phyloP scores from a whole-genome alignment of 139 green algal genomes.

The Deuterostichococcus epilithicus region DNA sequence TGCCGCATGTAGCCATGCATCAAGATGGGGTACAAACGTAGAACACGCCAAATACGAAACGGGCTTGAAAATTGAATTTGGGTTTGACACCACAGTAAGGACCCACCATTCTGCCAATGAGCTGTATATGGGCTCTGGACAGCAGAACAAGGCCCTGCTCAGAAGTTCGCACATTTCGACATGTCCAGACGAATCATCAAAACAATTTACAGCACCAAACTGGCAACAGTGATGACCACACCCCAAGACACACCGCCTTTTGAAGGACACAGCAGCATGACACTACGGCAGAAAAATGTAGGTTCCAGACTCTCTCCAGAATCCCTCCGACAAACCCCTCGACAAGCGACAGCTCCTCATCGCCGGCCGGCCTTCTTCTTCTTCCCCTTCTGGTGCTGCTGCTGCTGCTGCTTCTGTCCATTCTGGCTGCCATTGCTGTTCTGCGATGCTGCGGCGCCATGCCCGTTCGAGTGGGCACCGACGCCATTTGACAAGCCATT shows the following conservation, averaged over 20 bases:
- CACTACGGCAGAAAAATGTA: no score
- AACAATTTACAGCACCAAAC: no score
- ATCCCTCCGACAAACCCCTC: background rate
- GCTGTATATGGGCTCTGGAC: no score
- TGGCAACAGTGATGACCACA: background rate
- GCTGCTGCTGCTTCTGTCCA: slow-evolving; percentile 1
- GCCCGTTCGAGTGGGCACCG: background rate
- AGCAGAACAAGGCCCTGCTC: no score
- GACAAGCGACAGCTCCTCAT: background rate
- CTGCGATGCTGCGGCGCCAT: background rate
- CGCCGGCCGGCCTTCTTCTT: background rate
- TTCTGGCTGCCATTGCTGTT: background rate
- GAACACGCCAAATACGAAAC: background rate
- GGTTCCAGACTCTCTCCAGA: background rate
- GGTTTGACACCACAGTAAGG: background rate
- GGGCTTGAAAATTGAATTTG: background rate
- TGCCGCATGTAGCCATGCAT: background rate
- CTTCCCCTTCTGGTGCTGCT: slow-evolving; percentile 6
- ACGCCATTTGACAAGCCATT: background rate
- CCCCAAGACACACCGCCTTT: background rate
- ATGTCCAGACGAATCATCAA: no score
- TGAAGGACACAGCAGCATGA: background rate
- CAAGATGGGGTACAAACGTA: background rate
- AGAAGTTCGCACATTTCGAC: no score
- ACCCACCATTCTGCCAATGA: background rate